Evolutionary conservation across 2,329 filamentous ascomycete genomes (phyloP).

Genomic region (Coleophoma crateriformis): DNA sequence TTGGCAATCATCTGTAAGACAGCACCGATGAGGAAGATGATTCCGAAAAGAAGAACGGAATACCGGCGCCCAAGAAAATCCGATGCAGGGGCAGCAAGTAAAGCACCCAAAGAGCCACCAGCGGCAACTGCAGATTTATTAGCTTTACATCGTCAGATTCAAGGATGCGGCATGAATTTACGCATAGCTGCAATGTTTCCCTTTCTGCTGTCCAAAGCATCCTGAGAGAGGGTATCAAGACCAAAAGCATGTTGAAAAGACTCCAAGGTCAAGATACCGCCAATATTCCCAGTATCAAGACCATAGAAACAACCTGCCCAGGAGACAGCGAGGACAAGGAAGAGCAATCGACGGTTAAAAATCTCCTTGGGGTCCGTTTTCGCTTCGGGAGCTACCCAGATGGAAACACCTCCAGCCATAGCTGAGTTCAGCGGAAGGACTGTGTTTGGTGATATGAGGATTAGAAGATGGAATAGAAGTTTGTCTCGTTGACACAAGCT

Average conservation of each 20-base stretch:
- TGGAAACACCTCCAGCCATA: not conserved
- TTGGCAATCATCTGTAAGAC: not conserved
- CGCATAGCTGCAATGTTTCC: slow-evolving; percentile 2
- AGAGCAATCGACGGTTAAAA: not conserved
- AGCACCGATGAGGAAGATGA: not conserved
- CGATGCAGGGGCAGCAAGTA: not conserved
- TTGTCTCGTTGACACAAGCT: no score
- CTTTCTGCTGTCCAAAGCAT: not conserved
- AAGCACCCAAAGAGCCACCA: not conserved
- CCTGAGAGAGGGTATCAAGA: not conserved
- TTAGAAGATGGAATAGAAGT: not conserved
- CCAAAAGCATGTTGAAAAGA: slow-evolving; percentile 2
- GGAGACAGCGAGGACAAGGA: not conserved
- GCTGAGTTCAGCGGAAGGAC: not conserved
- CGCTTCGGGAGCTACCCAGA: slow-evolving; percentile 1
- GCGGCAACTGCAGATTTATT: not conserved
- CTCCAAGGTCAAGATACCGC: not conserved
- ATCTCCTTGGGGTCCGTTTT: slow-evolving; percentile 1
- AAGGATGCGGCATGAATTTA: not conserved
- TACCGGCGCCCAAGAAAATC: not conserved
- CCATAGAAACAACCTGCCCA: slow-evolving; percentile 2
- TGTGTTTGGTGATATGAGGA: not conserved
- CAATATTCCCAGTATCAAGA: slow-evolving; percentile 2
- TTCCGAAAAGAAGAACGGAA: not conserved
- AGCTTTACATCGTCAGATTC: not conserved